Evolutionary conservation across 2,329 filamentous ascomycete genomes (phyloP).

Genomic region (Rutstroemia sp.): DNA sequence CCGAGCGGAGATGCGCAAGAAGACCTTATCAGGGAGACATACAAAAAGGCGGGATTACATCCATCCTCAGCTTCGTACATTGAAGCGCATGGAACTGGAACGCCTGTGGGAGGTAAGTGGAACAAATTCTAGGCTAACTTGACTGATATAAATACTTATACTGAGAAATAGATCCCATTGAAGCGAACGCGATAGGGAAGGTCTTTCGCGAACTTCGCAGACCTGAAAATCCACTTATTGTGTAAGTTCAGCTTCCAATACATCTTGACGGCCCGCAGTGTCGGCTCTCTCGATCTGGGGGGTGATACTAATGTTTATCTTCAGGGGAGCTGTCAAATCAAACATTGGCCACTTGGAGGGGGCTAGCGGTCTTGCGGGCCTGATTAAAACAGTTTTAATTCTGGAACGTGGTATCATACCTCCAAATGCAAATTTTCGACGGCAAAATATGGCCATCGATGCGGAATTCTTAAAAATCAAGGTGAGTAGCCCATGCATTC

Average conservation of each 20-base stretch:
- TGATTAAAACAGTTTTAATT: slow-evolving; percentile 14
- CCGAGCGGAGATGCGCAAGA: slow-evolving; percentile 40
- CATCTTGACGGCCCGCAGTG: no score
- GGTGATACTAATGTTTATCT: not conserved
- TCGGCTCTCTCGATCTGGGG: no score
- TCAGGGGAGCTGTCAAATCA: slow-evolving; percentile 5
- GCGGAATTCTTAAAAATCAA: no score
- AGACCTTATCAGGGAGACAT: slow-evolving; percentile 9
- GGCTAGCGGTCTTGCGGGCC: slow-evolving; percentile 13
- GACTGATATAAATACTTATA: not conserved
- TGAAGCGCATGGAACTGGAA: slow-evolving; percentile 6
- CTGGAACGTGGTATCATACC: slow-evolving; percentile 29
- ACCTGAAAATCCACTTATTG: not conserved
- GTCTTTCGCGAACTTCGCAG: not conserved
- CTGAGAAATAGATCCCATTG: not conserved
- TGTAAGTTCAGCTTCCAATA: no score
- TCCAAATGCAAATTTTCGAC: not conserved
- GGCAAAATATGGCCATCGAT: no score
- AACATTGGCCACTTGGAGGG: slow-evolving; percentile 23
- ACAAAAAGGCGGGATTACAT: slow-evolving; percentile 10
- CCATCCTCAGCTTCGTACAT: not conserved
- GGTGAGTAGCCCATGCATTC: no score
- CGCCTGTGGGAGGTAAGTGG: not conserved
- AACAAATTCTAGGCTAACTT: not conserved
- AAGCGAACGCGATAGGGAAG: not conserved